Evolutionary conservation across 192 early-diverging fungal genomes (phyloP).

Genomic region (Haplosporangium gracile): DNA sequence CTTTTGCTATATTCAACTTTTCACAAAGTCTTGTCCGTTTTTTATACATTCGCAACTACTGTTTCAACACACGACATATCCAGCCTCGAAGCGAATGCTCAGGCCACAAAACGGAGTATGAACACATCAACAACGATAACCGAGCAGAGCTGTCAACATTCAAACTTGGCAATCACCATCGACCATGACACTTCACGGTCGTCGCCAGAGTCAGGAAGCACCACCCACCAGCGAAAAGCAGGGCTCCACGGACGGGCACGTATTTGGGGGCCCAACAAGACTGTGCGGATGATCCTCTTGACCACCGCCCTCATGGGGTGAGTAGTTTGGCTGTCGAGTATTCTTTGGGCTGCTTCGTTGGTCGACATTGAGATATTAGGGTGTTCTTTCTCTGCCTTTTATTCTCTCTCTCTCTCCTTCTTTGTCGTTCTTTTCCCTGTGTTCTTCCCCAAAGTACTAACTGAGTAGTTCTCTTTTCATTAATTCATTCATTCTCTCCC

Average conservation of each 20-base stretch:
- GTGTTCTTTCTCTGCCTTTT: not conserved
- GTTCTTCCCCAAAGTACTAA: not conserved
- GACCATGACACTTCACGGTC: not conserved
- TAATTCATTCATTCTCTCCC: not conserved
- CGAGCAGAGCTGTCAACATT: not conserved
- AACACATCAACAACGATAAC: not conserved
- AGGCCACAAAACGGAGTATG: conserved; percentile 6
- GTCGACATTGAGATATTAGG: not conserved
- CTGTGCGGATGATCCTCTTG: conserved; percentile 63
- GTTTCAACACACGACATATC: not conserved
- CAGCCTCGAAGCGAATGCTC: conserved; percentile 3
- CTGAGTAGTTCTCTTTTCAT: not conserved
- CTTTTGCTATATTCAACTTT: not conserved
- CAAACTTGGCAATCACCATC: not conserved
- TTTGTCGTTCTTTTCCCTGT: not conserved
- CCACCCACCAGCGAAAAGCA: not conserved
- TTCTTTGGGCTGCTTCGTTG: not conserved
- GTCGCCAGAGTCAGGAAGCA: not conserved
- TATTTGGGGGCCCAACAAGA: conserved; percentile 58
- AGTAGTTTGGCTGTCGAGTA: not conserved
- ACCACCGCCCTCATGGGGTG: conserved; percentile 70
- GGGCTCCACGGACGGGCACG: conserved; percentile 47
- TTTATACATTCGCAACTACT: not conserved
- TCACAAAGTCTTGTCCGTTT: not conserved
- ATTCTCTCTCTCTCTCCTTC: not conserved